These are phyloP conservation scores for Sisymbrium irio DNA, from an alignment of 345 rosid species.

Conservation along the genomic window DNA sequence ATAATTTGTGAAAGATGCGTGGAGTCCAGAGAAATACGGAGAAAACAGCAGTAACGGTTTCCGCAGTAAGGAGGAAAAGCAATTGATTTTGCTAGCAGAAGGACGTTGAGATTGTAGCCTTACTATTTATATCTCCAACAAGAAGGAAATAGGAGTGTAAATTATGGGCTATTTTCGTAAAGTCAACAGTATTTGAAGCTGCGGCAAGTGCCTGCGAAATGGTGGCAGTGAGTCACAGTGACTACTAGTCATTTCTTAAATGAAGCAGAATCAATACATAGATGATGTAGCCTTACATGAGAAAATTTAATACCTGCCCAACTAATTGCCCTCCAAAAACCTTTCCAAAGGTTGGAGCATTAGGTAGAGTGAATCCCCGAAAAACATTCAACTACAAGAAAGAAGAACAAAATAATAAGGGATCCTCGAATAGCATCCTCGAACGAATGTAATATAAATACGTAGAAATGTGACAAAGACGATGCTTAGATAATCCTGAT, in stretches of 20 bases:
- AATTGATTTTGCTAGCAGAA: conserved; percentile 14
- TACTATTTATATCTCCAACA: conserved; percentile 77
- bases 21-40: background rate
- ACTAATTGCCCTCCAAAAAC: conserved; percentile 91
- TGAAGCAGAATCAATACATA: background rate
- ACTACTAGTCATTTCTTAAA: background rate
- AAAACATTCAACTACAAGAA: conserved; percentile 68
- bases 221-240: conserved; percentile 8
- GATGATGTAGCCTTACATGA: conserved; percentile 9
- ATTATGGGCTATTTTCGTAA: conserved; percentile 72
- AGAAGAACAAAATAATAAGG: no score
- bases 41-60: background rate
- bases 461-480: background rate
- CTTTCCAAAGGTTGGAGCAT: conserved; percentile 83
- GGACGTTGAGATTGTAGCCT: conserved; percentile 30
- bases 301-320: conserved; percentile 62
- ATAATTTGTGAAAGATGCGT: background rate
- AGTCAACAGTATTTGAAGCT: conserved; percentile 85
- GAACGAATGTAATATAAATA: background rate
- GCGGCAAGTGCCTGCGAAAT: conserved; percentile 83
- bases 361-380: conserved; percentile 73
- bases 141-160: conserved; percentile 84
- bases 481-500: no score
- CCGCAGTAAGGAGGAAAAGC: background rate
- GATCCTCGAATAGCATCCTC: no score